Evolutionary conservation across 2,329 filamentous ascomycete species (phyloP), one percentile per base, ranked within the genome.

Genomic region (Samsoniella hepiali): DNA sequence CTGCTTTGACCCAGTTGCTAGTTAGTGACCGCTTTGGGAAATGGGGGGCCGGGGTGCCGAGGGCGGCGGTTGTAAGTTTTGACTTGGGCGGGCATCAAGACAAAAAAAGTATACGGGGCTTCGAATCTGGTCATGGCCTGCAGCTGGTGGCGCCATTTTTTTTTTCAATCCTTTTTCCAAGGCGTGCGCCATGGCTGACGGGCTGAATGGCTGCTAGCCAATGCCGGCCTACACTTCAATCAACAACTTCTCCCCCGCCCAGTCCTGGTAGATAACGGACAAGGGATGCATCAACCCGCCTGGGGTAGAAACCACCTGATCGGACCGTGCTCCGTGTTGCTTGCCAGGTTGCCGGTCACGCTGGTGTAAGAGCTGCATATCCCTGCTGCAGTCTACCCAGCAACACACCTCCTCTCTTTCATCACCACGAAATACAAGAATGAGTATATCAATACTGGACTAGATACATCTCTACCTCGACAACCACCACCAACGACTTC

Each of bases 1-100:
- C 22, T 22, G 22, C 22, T 22, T 22, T 22, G 56, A 50, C 34
- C 50, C 45, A 42, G 15, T 22, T 63, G 61, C 61, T 58, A 58
- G 54, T 63, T 27, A 63, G 22, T 63, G 61, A 58, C 61, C 54
- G 44, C 9, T 50, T 63, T 58, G 29, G 61, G 61, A 27, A 50
- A 36, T 36, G 29, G 40, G 13, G 38, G 31, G 50, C 32, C 42
- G 47, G 47, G 50, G 50, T 38, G 31, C 38, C 22, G 47, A 58
- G 56, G 32, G 22, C 44, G 13, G 42, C 15, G 38, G 38, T 40
- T 40, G 38, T 40, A 40, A 15, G 6, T 36, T 22, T 7, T 7
- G 42, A 1, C 42, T 7, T 5, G 5, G 6, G 22, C 8, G 8
- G 38, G 9, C 27, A 50, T 22, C 27, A 8, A 31, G 8, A 50